Evolutionary conservation across 768 basidiomycete genomes (phyloP).

Genomic region (Boletus patriciae): DNA sequence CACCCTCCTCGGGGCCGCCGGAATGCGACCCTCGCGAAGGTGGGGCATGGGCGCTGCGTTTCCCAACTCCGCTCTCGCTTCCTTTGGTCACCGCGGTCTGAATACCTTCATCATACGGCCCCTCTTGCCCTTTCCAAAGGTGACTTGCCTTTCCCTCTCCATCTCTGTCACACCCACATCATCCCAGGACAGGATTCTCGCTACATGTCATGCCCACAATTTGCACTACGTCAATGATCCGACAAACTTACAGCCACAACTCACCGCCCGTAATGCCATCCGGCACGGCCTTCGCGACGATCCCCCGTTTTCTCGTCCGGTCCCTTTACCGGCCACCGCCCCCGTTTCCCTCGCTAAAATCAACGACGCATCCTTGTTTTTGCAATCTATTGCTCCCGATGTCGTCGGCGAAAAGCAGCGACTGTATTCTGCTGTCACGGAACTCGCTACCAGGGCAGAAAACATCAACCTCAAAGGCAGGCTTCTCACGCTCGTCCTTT

Average conservation of each 20-base stretch:
- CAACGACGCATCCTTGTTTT: conserved; percentile 27
- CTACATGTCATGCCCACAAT: conserved; percentile 65
- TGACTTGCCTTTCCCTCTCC: conserved; percentile 28
- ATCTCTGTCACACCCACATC: neutral
- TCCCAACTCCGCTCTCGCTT: conserved; percentile 35
- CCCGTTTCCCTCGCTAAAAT: conserved; percentile 35
- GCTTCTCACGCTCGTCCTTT: neutral
- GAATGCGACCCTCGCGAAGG: conserved; percentile 65
- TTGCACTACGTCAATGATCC: conserved; percentile 64
- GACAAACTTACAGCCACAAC: conserved; percentile 72
- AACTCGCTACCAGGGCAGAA: conserved; percentile 38
- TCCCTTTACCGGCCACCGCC: conserved; percentile 33
- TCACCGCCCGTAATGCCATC: conserved; percentile 73
- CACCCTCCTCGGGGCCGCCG: conserved; percentile 55
- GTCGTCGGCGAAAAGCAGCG: conserved; percentile 35
- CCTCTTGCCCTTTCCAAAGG: conserved; percentile 67
- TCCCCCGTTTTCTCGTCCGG: conserved; percentile 13
- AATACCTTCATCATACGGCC: conserved; percentile 70
- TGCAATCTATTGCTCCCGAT: conserved; percentile 36
- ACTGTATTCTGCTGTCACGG: conserved; percentile 39
- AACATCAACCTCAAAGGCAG: conserved; percentile 50
- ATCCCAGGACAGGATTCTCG: conserved; percentile 72
- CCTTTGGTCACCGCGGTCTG: conserved; percentile 58
- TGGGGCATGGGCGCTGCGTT: conserved; percentile 71
- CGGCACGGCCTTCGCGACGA: conserved; percentile 43